phyloP scores from a whole-genome alignment of 768 basidiomycete genomes.

The Chalciporus pseudorubinellus region DNA sequence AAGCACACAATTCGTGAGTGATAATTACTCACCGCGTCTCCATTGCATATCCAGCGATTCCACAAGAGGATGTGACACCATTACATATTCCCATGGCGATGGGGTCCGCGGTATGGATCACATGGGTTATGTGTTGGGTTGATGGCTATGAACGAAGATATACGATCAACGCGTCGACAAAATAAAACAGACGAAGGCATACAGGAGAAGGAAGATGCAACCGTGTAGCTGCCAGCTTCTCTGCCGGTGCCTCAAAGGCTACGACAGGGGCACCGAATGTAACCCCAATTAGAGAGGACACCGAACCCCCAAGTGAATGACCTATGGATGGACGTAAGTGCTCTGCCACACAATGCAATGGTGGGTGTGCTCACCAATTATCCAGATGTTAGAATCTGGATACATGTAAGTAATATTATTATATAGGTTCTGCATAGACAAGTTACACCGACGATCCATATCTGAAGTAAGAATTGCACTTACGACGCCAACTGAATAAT shows the following conservation, averaged over 20 bases:
- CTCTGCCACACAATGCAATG: not conserved
- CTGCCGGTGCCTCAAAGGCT: slow-evolving; percentile 83
- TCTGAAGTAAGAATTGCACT: slow-evolving; percentile 23
- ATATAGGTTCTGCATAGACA: slow-evolving; percentile 69
- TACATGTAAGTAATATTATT: slow-evolving; percentile 92
- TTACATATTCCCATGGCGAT: slow-evolving; percentile 85
- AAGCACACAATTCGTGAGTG: not conserved
- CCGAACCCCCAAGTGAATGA: slow-evolving; percentile 82
- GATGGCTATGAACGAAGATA: slow-evolving; percentile 48
- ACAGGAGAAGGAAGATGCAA: slow-evolving; percentile 89
- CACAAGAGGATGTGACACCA: slow-evolving; percentile 74
- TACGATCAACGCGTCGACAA: not conserved
- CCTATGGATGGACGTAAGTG: slow-evolving; percentile 23
- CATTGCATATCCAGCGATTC: slow-evolving; percentile 82
- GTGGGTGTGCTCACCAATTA: slow-evolving; percentile 51
- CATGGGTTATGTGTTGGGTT: slow-evolving; percentile 74
- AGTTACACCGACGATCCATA: not conserved
- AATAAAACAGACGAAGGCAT: slow-evolving; percentile 22
- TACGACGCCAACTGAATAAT: slow-evolving; percentile 84
- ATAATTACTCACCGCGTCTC: slow-evolving; percentile 52
- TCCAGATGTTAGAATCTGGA: slow-evolving; percentile 86
- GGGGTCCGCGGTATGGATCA: slow-evolving; percentile 93
- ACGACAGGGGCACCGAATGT: slow-evolving; percentile 95
- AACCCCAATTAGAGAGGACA: slow-evolving; percentile 79
- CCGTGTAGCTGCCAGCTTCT: slow-evolving; percentile 65